Evolutionary conservation across 345 rosid species (phyloP).

Genomic region (Camelina neglecta): DNA sequence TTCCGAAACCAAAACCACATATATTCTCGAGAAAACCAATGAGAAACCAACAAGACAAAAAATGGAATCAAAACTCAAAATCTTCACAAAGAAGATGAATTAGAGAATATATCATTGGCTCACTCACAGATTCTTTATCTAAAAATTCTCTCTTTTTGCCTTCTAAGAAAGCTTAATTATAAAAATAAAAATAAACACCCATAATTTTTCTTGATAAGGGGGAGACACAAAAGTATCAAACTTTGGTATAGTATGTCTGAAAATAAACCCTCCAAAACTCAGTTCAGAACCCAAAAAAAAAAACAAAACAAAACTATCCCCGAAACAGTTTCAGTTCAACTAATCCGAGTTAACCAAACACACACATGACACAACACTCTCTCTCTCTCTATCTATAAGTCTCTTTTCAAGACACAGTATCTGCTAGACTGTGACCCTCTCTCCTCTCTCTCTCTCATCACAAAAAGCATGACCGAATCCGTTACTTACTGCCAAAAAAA

Average conservation of each 20-base stretch:
- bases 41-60: conserved; percentile 16
- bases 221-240: conserved; percentile 29
- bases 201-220: conserved; percentile 16
- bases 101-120: conserved; percentile 49
- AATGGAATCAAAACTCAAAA: conserved; percentile 42
- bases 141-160: conserved; percentile 23
- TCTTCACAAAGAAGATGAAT: conserved; percentile 57
- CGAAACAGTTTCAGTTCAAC: conserved; percentile 29
- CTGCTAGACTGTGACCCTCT: conserved; percentile 35
- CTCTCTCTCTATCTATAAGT: conserved; percentile 15
- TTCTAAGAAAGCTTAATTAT: not conserved
- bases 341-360: conserved; percentile 33
- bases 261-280: conserved; percentile 30
- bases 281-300: conserved; percentile 5
- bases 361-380: not conserved
- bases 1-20: conserved; percentile 36
- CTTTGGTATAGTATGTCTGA: conserved; percentile 13
- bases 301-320: conserved; percentile 36
- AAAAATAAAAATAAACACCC: not conserved
- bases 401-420: conserved; percentile 44
- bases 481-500: conserved; percentile 41
- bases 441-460: conserved; percentile 32
- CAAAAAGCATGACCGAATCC: conserved; percentile 42
- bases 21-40: conserved; percentile 40
- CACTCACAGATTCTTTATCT: conserved; percentile 48